Percentiles rank a stretch among this genome's conserved stretches.
Conservation (phyloP, 768 basidiomycete genomes). For the Hericium erinaceus region DNA sequence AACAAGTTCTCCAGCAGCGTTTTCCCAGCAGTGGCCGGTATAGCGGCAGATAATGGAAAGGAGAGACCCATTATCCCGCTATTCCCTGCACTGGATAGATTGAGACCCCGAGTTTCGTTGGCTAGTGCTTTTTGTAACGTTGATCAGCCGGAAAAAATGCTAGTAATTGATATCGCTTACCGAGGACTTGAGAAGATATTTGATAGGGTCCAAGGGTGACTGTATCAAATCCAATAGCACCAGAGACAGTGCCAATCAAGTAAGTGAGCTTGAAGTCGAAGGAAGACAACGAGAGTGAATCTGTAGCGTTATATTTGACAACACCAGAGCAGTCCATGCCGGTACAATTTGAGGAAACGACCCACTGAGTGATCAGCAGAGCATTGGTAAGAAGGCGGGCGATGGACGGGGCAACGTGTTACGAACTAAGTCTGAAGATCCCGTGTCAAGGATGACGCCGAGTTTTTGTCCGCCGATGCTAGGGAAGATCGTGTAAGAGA, state of each 20-base stretch:
- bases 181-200: slow-evolving; percentile 40
- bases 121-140: slow-evolving; percentile 30
- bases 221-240: slow-evolving; percentile 37
- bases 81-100: slow-evolving; percentile 35
- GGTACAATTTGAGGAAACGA: slow-evolving; percentile 8
- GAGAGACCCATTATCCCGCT: slow-evolving; percentile 50
- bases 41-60: slow-evolving; percentile 40
- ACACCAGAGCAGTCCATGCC: slow-evolving; percentile 37
- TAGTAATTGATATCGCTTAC: slow-evolving; percentile 18
- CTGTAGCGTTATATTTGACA: slow-evolving; percentile 28
- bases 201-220: slow-evolving; percentile 36
- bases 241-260: slow-evolving; percentile 40
- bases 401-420: neutral
- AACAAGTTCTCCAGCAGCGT: slow-evolving; percentile 42
- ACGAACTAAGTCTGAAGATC: slow-evolving; percentile 46
- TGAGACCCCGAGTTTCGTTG: slow-evolving; percentile 32
- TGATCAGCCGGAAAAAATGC: neutral
- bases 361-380: slow-evolving; percentile 1
- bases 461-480: slow-evolving; percentile 37
- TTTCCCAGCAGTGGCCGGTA: slow-evolving; percentile 32
- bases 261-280: slow-evolving; percentile 37
- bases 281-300: slow-evolving; percentile 23
- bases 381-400: neutral
- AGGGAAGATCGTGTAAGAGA: neutral
- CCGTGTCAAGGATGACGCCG: slow-evolving; percentile 43